Evolutionary conservation across 2,329 filamentous ascomycete species (phyloP).

Genomic region (Neonectria ditissima): DNA sequence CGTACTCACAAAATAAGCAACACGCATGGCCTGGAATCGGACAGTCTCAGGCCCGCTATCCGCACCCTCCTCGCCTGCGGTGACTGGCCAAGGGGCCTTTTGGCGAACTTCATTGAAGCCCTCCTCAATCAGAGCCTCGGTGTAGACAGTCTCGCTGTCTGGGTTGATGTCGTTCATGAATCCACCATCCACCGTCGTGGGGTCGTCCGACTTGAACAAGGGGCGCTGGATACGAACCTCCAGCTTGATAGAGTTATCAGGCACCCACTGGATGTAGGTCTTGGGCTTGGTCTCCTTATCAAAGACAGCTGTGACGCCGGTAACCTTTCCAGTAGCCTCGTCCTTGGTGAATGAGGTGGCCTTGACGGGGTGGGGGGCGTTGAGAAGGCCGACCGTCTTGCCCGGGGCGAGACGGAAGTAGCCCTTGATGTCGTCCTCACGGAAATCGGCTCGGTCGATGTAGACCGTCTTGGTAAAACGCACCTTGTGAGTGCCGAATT

Average conservation of each 20-base stretch:
- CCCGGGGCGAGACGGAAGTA: constrained; percentile 86
- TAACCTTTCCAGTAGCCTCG: constrained; percentile 71
- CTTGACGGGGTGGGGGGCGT: constrained; percentile 77
- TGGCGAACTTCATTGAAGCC: constrained; percentile 82
- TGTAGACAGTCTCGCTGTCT: constrained; percentile 83
- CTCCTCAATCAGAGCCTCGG: constrained; percentile 81
- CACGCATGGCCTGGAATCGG: constrained; percentile 90
- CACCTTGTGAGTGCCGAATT: constrained; percentile 70
- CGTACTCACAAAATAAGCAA: constrained; percentile 79
- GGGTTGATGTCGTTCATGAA: constrained; percentile 89
- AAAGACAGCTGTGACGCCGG: constrained; percentile 71
- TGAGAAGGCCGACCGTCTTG: constrained; percentile 80
- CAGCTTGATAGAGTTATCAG: constrained; percentile 73
- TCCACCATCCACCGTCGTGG: constrained; percentile 79
- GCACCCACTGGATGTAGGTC: constrained; percentile 91
- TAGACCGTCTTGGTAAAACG: constrained; percentile 82
- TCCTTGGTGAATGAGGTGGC: constrained; percentile 78
- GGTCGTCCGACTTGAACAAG: constrained; percentile 89
- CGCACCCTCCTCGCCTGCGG: constrained; percentile 75
- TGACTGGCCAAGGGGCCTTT: constrained; percentile 84
- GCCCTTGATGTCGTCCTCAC: constrained; percentile 78
- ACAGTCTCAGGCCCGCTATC: constrained; percentile 78
- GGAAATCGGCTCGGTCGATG: constrained; percentile 86
- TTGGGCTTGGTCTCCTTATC: constrained; percentile 81
- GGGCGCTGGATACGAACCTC: constrained; percentile 84